phyloP scores from a whole-genome alignment of 2,329 filamentous ascomycete species.

The Mycosphaerella sp. region DNA sequence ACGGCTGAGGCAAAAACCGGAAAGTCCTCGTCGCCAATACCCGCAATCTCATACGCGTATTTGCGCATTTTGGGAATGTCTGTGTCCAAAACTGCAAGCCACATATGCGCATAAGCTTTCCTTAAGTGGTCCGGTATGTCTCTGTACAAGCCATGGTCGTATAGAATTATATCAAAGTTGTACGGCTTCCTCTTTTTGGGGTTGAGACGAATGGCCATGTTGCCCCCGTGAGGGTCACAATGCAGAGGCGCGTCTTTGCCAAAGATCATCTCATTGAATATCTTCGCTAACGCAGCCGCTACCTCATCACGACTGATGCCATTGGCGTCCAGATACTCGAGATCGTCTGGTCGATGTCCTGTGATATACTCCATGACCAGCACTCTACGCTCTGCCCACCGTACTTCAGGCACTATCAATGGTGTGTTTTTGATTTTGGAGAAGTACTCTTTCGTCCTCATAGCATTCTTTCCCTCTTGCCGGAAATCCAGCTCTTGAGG shows the following conservation, averaged over 20 bases:
- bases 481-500: constrained; percentile 89
- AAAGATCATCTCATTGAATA: constrained; percentile 99
- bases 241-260: constrained; percentile 81
- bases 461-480: constrained; percentile 78
- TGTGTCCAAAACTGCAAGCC: constrained; percentile 89
- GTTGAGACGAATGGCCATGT: constrained; percentile 85
- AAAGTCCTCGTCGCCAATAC: constrained; percentile 82
- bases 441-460: constrained; percentile 74
- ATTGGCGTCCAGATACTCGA: constrained; percentile 76
- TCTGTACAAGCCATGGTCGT: constrained; percentile 94
- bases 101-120: constrained; percentile 89
- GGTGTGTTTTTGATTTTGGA: constrained; percentile 66
- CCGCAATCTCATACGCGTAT: constrained; percentile 83
- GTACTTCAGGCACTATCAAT: constrained; percentile 78
- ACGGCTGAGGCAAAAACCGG: constrained; percentile 94
- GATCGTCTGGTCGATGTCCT: constrained; percentile 80
- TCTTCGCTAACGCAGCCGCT: constrained; percentile 77
- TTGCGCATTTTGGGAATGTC: constrained; percentile 80
- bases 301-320: constrained; percentile 93
- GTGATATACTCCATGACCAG: constrained; percentile 93
- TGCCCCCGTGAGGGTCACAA: constrained; percentile 95
- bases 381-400: constrained; percentile 84
- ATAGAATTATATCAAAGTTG: constrained; percentile 94
- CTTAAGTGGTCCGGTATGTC: constrained; percentile 75
- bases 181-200: constrained; percentile 48